These are phyloP conservation scores for Chrysoporthe puriensis DNA, from an alignment of 2,329 filamentous ascomycete species.

Conservation along the genomic window DNA sequence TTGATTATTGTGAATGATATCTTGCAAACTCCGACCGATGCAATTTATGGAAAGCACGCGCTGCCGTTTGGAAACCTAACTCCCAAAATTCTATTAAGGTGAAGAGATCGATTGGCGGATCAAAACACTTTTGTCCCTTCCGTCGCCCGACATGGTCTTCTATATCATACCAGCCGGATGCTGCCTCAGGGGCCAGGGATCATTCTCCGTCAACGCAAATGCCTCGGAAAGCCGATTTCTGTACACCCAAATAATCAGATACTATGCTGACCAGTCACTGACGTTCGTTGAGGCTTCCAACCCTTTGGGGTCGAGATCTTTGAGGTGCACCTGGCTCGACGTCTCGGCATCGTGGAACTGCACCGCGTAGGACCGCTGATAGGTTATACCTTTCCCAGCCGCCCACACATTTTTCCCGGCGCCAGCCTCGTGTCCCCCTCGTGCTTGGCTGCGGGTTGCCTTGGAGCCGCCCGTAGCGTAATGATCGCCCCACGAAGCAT, in stretches of 20 bases:
- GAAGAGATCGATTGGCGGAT: background rate
- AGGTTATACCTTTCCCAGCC: constrained; percentile 23
- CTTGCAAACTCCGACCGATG: background rate
- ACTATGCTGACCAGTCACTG: constrained; percentile 26
- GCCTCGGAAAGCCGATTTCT: constrained; percentile 28
- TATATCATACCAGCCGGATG: constrained; percentile 5
- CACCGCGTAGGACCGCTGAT: constrained; percentile 30
- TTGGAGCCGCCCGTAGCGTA: constrained; percentile 9
- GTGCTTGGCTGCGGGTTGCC: constrained; percentile 5
- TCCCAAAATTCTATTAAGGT: background rate
- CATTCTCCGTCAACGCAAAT: constrained; percentile 15
- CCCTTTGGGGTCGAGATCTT: constrained; percentile 28
- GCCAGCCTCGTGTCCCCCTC: background rate
- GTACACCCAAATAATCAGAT: constrained; percentile 16
- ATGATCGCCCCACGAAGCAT: constrained; percentile 13
- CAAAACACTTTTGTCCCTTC: too few relatives aligned
- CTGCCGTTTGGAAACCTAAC: background rate
- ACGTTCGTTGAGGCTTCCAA: constrained; percentile 27
- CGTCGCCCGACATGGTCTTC: background rate
- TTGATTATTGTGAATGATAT: background rate
- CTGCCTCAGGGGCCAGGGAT: constrained; percentile 8
- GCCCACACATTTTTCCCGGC: background rate
- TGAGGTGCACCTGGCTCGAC: constrained; percentile 31
- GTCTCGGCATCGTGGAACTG: constrained; percentile 30
- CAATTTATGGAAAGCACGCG: background rate